Evolutionary conservation across 352 stramenopile species (phyloP).

Genomic region (Globisporangium irregulare): DNA sequence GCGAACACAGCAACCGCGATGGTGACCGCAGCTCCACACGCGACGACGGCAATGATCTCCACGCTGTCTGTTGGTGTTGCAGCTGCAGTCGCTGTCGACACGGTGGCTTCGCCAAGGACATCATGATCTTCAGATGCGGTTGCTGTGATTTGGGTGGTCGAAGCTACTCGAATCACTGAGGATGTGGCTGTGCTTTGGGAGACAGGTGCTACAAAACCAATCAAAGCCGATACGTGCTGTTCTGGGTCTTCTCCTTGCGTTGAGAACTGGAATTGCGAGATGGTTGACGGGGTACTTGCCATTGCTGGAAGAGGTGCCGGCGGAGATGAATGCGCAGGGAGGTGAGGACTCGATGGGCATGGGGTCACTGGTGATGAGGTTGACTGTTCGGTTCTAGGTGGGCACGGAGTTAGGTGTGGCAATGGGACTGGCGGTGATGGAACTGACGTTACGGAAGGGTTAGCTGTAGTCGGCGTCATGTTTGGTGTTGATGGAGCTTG

Average conservation of each 20-base stretch:
- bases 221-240: background rate
- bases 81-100: background rate
- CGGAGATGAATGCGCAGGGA: background rate
- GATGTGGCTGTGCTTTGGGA: background rate
- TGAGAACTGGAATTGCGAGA: background rate
- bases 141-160: background rate
- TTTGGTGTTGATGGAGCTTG: background rate
- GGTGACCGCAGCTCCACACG: background rate
- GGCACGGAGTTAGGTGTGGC: background rate
- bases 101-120: background rate
- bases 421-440: background rate
- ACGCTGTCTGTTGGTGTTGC: background rate
- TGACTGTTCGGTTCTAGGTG: background rate
- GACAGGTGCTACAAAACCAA: background rate
- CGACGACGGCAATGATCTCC: background rate
- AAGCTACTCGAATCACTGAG: background rate
- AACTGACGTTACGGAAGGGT: background rate
- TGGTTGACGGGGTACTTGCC: background rate
- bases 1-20: background rate
- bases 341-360: background rate
- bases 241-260: background rate
- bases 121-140: background rate
- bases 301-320: background rate
- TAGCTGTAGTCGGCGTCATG: background rate
- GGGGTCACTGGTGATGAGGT: background rate